Base-by-base conservation (phyloP, 2,329 filamentous ascomycete genomes). In the Ascosphaera apis region DNA sequence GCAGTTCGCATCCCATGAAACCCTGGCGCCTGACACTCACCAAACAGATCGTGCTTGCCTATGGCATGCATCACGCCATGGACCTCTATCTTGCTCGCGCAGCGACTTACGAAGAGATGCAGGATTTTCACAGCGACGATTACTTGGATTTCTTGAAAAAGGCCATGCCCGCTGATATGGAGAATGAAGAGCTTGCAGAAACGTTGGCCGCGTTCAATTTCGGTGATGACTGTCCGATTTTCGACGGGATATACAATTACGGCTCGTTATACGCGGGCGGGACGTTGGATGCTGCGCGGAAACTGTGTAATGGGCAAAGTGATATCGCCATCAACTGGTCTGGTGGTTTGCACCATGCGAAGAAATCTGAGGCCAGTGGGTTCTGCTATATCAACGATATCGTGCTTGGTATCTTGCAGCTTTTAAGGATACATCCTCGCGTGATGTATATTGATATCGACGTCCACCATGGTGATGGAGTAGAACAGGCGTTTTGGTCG, bases 351-450 rank as follows among this genome's bases (percentile, higher is more conserved):
- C 88, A 98, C 55, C 88, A 98, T 50, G 88, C 88, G 33, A 93
- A 95, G 56, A 88, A 86, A 52, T 72, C 76, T 36, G 83, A 92
- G 56, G 86, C 88, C 0, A 86, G 78, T 11, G 88, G 88, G 0
- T 98, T 98, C 56, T 98, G 88, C 61, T 98, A 98, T 59, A 83
- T 95, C 59, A 98, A 98, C 55, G 88, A 98, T 55, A 95, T 95
- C 47, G 88, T 95, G 39, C 68, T 98, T 33, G 82, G 79, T 25
- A 88, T 93, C 46, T 67, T 95, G 27, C 78, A 93, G 52, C 68
- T 98, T 7, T 64, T 95, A 12, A 75, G 79, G 19, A 69, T 76
- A 48, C 72, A 84, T 46, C 73, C 82, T 12, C 76, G 84, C 34
- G 84, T 95, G 5, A 65, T 95, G 39, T 93, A 95, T 55, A 84